Evolutionary conservation across 2,329 filamentous ascomycete species (phyloP).

Genomic region (Rutstroemia sp.): DNA sequence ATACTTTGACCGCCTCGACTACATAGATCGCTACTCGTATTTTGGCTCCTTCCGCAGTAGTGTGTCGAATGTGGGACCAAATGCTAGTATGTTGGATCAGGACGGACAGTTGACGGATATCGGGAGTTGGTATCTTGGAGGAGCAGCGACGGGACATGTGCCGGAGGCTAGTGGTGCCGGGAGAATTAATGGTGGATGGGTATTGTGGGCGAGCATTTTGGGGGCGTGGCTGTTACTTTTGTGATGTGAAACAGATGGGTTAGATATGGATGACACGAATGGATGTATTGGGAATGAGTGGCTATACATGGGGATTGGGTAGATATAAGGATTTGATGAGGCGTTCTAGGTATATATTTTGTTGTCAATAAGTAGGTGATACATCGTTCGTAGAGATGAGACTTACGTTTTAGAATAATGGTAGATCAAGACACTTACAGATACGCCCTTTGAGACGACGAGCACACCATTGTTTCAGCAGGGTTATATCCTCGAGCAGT

Average conservation of each 20-base stretch:
- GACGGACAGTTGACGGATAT: conserved; percentile 67
- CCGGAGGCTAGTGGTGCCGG: conserved; percentile 7
- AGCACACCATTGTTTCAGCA: no score
- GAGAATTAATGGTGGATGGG: neutral
- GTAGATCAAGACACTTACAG: no score
- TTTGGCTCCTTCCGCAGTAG: conserved; percentile 56
- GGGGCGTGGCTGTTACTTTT: neutral
- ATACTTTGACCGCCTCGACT: conserved; percentile 58
- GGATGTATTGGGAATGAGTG: neutral
- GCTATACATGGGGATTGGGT: neutral
- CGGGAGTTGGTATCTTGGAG: conserved; percentile 69
- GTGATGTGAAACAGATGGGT: neutral
- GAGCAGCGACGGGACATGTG: conserved; percentile 36
- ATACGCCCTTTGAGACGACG: no score
- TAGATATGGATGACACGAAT: neutral
- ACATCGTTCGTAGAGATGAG: no score
- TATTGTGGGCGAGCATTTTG: neutral
- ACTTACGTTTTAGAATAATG: no score
- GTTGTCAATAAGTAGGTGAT: no score
- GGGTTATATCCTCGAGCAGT: no score
- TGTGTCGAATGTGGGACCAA: conserved; percentile 67
- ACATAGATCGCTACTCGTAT: conserved; percentile 52
- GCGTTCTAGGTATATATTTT: neutral
- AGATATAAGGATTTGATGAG: neutral
- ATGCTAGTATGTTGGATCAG: conserved; percentile 62